phyloP scores from a whole-genome alignment of 1,284 basidiomycete species.

The Hemileccinum hortonii region DNA sequence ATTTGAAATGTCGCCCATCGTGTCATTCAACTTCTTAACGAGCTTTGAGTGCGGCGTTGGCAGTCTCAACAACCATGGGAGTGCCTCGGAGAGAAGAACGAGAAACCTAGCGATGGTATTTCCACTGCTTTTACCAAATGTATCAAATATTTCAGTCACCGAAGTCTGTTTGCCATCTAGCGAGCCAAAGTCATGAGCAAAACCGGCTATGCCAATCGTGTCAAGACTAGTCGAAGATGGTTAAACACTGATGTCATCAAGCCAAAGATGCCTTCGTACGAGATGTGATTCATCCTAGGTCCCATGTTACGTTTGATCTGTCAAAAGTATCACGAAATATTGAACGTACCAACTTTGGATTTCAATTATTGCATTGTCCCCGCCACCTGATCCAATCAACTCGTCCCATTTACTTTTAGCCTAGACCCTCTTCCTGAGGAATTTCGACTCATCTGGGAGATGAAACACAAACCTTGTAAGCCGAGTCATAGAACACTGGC shows the following conservation, averaged over 20 bases:
- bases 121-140: conserved; percentile 31
- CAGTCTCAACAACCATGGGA: conserved; percentile 46
- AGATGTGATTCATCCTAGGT: conserved; percentile 51
- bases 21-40: conserved; percentile 37
- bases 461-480: conserved; percentile 28
- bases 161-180: conserved; percentile 47
- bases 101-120: conserved; percentile 30
- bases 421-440: conserved; percentile 24
- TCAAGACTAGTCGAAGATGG: conserved; percentile 45
- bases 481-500: conserved; percentile 45
- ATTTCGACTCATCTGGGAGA: background rate
- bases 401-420: conserved; percentile 47
- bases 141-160: conserved; percentile 49
- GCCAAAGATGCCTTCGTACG: conserved; percentile 38
- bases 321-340: background rate
- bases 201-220: conserved; percentile 60
- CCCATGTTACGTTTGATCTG: conserved; percentile 11
- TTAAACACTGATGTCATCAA: conserved; percentile 16
- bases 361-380: conserved; percentile 41
- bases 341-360: conserved; percentile 40
- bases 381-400: conserved; percentile 38
- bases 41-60: conserved; percentile 42
- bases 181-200: conserved; percentile 57
- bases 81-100: conserved; percentile 40
- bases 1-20: conserved; percentile 47